A percentile compares a stretch with the other conserved stretches of the same genome.
Evolutionary conservation across 1,139 yeast genomes (phyloP).

Genomic region (Pneumocystis carinii): DNA sequence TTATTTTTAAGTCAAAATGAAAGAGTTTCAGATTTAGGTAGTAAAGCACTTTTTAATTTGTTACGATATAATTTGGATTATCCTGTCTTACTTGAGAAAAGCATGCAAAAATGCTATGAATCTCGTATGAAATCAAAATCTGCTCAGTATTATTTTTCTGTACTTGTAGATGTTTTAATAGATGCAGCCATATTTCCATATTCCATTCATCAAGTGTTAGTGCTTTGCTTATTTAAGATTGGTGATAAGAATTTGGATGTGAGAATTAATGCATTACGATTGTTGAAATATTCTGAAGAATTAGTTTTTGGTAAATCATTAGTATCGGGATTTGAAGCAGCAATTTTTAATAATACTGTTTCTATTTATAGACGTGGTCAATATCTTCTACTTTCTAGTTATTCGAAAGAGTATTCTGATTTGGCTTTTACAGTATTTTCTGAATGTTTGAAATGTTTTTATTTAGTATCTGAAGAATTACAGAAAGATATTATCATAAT

Average conservation of each 20-base stretch:
- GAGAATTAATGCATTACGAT: conserved; percentile 45
- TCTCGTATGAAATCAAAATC: conserved; percentile 38
- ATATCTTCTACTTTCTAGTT: conserved; percentile 48
- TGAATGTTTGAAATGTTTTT: conserved; percentile 56
- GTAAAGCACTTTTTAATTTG: conserved; percentile 55
- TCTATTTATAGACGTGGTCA: conserved; percentile 67
- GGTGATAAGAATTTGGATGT: conserved; percentile 51
- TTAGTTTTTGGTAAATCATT: conserved; percentile 35
- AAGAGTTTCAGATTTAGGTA: conserved; percentile 48
- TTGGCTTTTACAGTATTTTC: conserved; percentile 51
- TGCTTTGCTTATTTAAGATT: conserved; percentile 51
- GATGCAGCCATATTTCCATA: conserved; percentile 36
- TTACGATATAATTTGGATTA: conserved; percentile 45
- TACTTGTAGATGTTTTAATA: conserved; percentile 48
- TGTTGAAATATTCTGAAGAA: conserved; percentile 43
- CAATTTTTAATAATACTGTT: conserved; percentile 49
- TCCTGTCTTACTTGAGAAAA: conserved; percentile 43
- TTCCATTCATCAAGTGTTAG: conserved; percentile 22
- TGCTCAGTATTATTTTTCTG: conserved; percentile 52
- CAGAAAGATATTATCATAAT: conserved; percentile 69
- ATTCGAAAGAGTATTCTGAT: conserved; percentile 44
- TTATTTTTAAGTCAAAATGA: conserved; percentile 48
- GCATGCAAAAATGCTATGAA: conserved; percentile 53
- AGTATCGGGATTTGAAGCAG: conserved; percentile 39
- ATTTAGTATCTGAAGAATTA: conserved; percentile 41